A percentile compares a stretch with the other conserved stretches of the same genome.
Conservation (phyloP, 345 rosid genomes). For the Salix udensis region DNA sequence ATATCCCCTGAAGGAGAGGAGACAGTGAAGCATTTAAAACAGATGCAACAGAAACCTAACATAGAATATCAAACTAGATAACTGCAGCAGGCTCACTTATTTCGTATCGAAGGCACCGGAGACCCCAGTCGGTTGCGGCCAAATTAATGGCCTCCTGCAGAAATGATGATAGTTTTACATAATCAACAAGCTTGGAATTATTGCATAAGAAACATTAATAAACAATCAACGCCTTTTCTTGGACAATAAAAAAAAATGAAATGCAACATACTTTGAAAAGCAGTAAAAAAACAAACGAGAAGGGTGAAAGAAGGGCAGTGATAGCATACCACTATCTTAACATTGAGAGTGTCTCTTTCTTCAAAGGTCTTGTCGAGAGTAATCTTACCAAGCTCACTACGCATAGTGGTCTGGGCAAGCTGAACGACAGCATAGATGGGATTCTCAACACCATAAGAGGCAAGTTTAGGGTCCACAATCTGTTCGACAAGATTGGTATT, state of each 20-base stretch:
- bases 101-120: conserved; percentile 92
- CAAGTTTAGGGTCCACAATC: conserved; percentile 82
- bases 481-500: conserved; percentile 9
- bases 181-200: neutral
- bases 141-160: conserved; percentile 84
- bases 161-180: neutral
- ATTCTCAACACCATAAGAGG: conserved; percentile 94
- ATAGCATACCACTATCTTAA: conserved; percentile 79
- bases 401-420: conserved; percentile 95
- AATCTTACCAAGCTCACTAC: conserved; percentile 94
- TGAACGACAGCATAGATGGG: conserved; percentile 88
- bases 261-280: neutral
- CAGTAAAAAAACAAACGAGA: neutral
- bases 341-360: conserved; percentile 88
- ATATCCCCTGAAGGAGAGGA: conserved; percentile 72
- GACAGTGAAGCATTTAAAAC: neutral
- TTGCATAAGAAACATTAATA: neutral
- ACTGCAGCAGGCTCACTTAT: conserved; percentile 61
- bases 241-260: too few relatives aligned
- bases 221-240: neutral
- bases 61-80: neutral
- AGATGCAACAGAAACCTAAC: neutral
- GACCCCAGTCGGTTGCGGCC: conserved; percentile 92
- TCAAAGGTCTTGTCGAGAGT: conserved; percentile 97
- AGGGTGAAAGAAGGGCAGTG: neutral